Conservation (phyloP, 2,329 filamentous ascomycete species). For the Aurifilum marmelostoma region DNA sequence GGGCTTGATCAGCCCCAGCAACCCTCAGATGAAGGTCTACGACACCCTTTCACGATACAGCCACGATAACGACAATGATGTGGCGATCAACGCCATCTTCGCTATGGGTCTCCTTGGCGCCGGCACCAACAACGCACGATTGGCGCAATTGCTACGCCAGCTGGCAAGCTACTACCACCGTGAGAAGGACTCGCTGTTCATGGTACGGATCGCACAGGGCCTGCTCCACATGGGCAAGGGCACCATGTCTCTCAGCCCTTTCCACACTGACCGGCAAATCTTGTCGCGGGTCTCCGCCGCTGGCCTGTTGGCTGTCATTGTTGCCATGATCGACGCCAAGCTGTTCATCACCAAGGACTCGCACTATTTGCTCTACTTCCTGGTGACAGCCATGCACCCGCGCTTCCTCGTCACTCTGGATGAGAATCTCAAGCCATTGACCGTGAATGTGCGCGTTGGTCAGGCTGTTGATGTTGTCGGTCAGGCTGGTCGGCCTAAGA, state of each 20-base stretch:
- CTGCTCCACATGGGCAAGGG: slow-evolving; percentile 99
- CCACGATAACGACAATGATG: slow-evolving; percentile 98
- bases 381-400: slow-evolving; percentile 95
- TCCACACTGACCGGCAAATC: slow-evolving; percentile 97
- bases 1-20: slow-evolving; percentile 95
- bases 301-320: slow-evolving; percentile 84
- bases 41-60: slow-evolving; percentile 96
- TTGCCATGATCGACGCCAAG: slow-evolving; percentile 95
- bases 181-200: slow-evolving; percentile 94
- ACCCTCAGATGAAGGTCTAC: slow-evolving; percentile 99
- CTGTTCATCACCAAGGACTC: slow-evolving; percentile 69
- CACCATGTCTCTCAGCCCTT: slow-evolving; percentile 93
- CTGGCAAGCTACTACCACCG: slow-evolving; percentile 98
- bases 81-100: slow-evolving; percentile 98
- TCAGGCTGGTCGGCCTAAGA: slow-evolving; percentile 96
- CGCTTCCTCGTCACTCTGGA: slow-evolving; percentile 95
- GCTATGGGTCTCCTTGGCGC: slow-evolving; percentile 97
- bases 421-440: slow-evolving; percentile 89
- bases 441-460: slow-evolving; percentile 94
- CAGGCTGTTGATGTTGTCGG: slow-evolving; percentile 98
- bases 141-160: slow-evolving; percentile 92
- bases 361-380: slow-evolving; percentile 96
- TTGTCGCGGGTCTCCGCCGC: slow-evolving; percentile 89
- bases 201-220: slow-evolving; percentile 98
- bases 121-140: slow-evolving; percentile 95